Evolutionary conservation across 2,329 filamentous ascomycete genomes (phyloP).

Genomic region (Pseudohalonectria lignicola): DNA sequence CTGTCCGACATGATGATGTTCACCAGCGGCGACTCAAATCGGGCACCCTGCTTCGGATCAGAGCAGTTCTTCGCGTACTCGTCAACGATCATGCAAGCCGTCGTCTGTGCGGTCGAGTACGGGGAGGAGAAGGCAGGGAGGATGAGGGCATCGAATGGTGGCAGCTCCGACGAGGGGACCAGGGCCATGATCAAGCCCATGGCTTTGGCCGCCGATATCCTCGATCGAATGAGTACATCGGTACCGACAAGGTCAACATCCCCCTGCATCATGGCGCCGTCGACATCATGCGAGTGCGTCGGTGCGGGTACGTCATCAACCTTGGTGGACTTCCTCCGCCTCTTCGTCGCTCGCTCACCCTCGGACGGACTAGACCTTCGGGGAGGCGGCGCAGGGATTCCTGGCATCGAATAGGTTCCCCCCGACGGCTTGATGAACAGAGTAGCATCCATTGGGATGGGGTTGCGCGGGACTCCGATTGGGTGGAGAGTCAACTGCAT

Average conservation of each 20-base stretch:
- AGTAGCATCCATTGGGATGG: conserved; percentile 80
- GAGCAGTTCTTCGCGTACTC: conserved; percentile 64
- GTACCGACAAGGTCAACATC: conserved; percentile 90
- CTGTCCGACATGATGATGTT: conserved; percentile 72
- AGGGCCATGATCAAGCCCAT: conserved; percentile 74
- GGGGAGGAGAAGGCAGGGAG: conserved; percentile 58
- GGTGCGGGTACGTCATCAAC: conserved; percentile 53
- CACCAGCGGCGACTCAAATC: conserved; percentile 56
- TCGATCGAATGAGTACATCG: conserved; percentile 79
- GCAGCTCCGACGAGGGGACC: conserved; percentile 53
- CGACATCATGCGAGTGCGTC: conserved; percentile 81
- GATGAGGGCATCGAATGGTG: conserved; percentile 54
- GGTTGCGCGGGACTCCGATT: conserved; percentile 82
- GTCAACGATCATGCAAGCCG: conserved; percentile 73
- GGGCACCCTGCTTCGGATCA: conserved; percentile 34
- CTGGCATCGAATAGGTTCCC: conserved; percentile 55
- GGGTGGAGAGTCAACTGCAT: conserved; percentile 80
- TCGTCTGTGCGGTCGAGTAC: conserved; percentile 77
- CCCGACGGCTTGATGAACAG: conserved; percentile 93
- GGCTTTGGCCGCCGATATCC: conserved; percentile 76
- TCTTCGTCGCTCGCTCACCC: conserved; percentile 56
- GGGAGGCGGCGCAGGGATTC: conserved; percentile 27
- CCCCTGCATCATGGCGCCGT: conserved; percentile 95
- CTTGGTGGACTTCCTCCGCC: conserved; percentile 78
- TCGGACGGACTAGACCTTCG: conserved; percentile 39